A percentile compares a stretch with the other conserved stretches of the same genome.
phyloP scores from a whole-genome alignment of 768 basidiomycete species.

The Asterophora parasitica region DNA sequence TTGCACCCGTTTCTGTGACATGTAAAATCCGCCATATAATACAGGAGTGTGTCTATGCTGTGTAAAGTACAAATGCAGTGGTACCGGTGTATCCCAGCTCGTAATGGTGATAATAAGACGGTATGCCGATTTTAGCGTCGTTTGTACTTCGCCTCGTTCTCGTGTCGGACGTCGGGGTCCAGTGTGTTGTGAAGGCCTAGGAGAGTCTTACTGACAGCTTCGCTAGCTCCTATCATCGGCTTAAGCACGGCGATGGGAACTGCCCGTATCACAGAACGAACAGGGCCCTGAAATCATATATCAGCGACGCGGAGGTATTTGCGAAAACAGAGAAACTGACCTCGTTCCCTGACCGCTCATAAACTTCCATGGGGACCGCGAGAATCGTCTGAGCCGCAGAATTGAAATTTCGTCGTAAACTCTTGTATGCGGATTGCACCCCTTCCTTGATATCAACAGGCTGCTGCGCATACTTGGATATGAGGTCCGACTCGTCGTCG shows the following conservation, averaged over 20 bases:
- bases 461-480: constrained; percentile 91
- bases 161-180: constrained; percentile 77
- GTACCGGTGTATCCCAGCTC: neutral
- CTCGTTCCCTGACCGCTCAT: constrained; percentile 90
- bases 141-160: constrained; percentile 95
- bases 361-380: constrained; percentile 98
- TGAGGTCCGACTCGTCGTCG: constrained; percentile 54
- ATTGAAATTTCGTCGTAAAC: constrained; percentile 79
- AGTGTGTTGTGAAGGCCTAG: constrained; percentile 90
- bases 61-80: constrained; percentile 17
- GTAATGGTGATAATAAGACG: neutral
- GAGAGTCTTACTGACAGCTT: constrained; percentile 93
- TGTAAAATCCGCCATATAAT: constrained; percentile 4
- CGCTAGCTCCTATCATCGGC: constrained; percentile 97
- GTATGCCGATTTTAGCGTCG: constrained; percentile 43
- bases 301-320: constrained; percentile 1
- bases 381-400: constrained; percentile 98
- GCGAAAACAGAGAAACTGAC: constrained; percentile 35
- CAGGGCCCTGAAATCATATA: constrained; percentile 62
- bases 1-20: constrained; percentile 2
- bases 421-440: constrained; percentile 86
- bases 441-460: constrained; percentile 83
- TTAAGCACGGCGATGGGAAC: constrained; percentile 96
- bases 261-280: constrained; percentile 91
- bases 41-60: constrained; percentile 10